Evolutionary conservation across 1,284 basidiomycete species (phyloP).

Genomic region (Trichosporon inkin): DNA sequence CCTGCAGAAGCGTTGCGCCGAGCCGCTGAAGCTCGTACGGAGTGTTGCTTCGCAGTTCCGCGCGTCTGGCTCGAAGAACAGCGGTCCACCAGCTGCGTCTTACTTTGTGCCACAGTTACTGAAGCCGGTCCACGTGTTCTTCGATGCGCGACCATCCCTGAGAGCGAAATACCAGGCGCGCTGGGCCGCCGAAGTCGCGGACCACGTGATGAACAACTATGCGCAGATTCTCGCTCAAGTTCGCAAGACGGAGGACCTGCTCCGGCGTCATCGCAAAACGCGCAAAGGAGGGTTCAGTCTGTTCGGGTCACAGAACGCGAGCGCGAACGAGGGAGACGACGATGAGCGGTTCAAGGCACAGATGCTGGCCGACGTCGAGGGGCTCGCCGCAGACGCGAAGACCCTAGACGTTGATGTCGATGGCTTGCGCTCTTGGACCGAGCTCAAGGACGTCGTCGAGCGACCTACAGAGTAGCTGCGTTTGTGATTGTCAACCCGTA

Average conservation of each 20-base stretch:
- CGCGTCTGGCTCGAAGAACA: conserved; percentile 46
- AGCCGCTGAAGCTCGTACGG: conserved; percentile 78
- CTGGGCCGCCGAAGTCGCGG: conserved; percentile 66
- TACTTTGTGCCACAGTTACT: conserved; percentile 78
- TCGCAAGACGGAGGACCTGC: conserved; percentile 83
- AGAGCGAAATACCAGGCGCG: conserved; percentile 56
- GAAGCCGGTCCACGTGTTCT: conserved; percentile 73
- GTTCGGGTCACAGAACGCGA: conserved; percentile 52
- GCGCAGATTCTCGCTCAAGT: conserved; percentile 65
- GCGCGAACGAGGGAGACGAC: conserved; percentile 48
- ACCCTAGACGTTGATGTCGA: conserved; percentile 64
- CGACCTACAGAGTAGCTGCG: conserved; percentile 29
- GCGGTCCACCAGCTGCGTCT: conserved; percentile 62
- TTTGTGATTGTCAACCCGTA: no score
- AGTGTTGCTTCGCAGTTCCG: conserved; percentile 80
- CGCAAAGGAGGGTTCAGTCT: conserved; percentile 68
- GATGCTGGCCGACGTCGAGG: conserved; percentile 79
- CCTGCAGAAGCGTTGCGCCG: conserved; percentile 71
- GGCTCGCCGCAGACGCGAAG: conserved; percentile 68
- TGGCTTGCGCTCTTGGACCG: conserved; percentile 51
- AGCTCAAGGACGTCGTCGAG: conserved; percentile 42
- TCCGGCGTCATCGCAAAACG: conserved; percentile 76
- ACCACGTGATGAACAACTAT: conserved; percentile 62
- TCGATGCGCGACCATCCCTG: conserved; percentile 60
- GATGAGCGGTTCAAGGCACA: conserved; percentile 65